A percentile compares a stretch with the other conserved stretches of the same genome.
Evolutionary conservation across 2,329 filamentous ascomycete species (phyloP).

Genomic region (Domatiomyces globalis): DNA sequence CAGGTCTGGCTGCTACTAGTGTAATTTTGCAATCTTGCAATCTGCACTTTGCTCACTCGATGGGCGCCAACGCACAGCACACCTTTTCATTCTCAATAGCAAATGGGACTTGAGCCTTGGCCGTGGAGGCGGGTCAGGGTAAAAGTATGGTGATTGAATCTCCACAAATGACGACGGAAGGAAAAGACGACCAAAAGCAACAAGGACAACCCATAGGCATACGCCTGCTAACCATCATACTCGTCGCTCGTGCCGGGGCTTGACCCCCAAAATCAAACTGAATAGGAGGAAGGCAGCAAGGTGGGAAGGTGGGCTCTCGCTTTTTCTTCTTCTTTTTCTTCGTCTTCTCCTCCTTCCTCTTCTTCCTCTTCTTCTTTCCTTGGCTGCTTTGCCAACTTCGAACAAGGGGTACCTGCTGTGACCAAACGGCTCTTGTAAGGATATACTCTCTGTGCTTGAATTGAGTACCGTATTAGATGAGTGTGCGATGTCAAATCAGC

Average conservation of each 20-base stretch:
- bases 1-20: not conserved
- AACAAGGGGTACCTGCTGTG: not conserved
- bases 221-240: not conserved
- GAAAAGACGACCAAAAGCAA: not conserved
- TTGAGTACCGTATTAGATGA: no score
- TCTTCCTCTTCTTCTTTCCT: no score
- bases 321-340: not conserved
- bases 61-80: no score
- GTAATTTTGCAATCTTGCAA: no score
- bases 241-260: not conserved
- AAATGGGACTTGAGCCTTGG: no score
- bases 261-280: not conserved
- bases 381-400: not conserved
- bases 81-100: not conserved
- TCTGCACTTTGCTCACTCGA: no score
- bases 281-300: not conserved
- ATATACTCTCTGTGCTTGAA: no score
- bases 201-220: not conserved
- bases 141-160: not conserved
- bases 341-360: no score
- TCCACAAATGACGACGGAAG: no score
- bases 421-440: no score
- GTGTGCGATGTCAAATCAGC: not conserved
- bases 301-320: no score
- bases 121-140: not conserved